A percentile compares a stretch with the other conserved stretches of the same genome.
These are phyloP conservation scores for Saccharomyces hybrid DNA, from an alignment of 1,139 yeast genomes.

Conservation along the genomic window DNA sequence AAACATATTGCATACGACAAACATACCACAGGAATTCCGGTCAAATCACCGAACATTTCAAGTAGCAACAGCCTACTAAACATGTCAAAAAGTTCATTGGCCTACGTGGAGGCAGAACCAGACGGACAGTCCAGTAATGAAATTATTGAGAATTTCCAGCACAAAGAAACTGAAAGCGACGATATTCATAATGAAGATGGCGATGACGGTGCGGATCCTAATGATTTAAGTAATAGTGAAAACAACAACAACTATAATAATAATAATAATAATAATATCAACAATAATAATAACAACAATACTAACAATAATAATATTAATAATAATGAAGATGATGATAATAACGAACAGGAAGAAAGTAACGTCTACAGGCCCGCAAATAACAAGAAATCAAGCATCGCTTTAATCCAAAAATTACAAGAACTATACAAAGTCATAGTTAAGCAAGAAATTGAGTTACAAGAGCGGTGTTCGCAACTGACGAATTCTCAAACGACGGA, in stretches of 20 bases:
- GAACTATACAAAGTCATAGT: constrained; percentile 67
- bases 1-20: not conserved
- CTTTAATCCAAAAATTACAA: constrained; percentile 59
- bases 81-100: not conserved
- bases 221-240: constrained; percentile 3
- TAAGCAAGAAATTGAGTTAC: constrained; percentile 60
- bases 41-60: not conserved
- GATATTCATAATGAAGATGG: not conserved
- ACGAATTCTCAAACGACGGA: constrained; percentile 42
- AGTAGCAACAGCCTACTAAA: no score
- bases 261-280: constrained; percentile 14
- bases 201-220: not conserved
- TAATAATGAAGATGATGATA: constrained; percentile 14
- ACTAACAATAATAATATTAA: constrained; percentile 10
- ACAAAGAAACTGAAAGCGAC: constrained; percentile 2
- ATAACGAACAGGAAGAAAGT: constrained; percentile 15
- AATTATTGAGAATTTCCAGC: constrained; percentile 1
- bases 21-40: not conserved
- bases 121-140: constrained; percentile 1
- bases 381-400: constrained; percentile 58
- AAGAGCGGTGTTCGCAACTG: constrained; percentile 51
- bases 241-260: constrained; percentile 10
- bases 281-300: constrained; percentile 4
- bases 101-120: constrained; percentile 1
- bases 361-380: constrained; percentile 35